A percentile compares a stretch with the other conserved stretches of the same genome.
Conservation (phyloP, 176 grass and related monocot genomes). For the Puya raimondii region DNA sequence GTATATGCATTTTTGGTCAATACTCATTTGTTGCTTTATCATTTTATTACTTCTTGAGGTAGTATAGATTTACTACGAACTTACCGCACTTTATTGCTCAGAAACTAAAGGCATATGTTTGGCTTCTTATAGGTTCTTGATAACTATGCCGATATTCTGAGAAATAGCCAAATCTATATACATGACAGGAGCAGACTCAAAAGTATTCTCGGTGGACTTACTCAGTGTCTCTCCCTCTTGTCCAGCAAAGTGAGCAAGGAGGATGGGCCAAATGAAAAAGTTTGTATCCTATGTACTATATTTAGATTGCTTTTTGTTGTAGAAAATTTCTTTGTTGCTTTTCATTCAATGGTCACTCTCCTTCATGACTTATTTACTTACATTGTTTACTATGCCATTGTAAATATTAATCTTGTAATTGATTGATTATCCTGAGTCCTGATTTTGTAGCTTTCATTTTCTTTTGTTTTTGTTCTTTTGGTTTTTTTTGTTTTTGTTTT, state of each 20-base stretch:
- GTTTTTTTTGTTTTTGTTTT: not conserved
- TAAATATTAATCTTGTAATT: not conserved
- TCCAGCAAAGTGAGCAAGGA: constrained; percentile 20
- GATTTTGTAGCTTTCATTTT: too few relatives aligned
- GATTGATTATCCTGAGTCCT: too few relatives aligned
- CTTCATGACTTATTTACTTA: not conserved
- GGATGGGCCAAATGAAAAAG: constrained; percentile 35
- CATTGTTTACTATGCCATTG: not conserved
- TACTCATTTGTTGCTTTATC: too few relatives aligned
- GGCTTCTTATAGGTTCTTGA: constrained; percentile 57
- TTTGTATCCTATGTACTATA: constrained; percentile 17
- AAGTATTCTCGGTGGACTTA: constrained; percentile 71
- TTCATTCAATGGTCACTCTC: not conserved
- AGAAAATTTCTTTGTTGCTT: not conserved
- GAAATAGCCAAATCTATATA: constrained; percentile 64
- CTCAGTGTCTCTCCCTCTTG: constrained; percentile 66
- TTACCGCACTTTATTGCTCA: not conserved
- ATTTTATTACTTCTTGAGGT: not conserved
- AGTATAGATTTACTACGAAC: not conserved
- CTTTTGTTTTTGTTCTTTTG: not conserved
- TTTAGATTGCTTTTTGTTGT: not conserved
- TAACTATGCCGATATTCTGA: constrained; percentile 68
- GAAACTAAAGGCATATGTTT: not conserved
- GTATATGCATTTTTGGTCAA: too few relatives aligned
- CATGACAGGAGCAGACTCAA: constrained; percentile 89